Percentiles rank a stretch among this genome's conserved stretches.
phyloP scores from a whole-genome alignment of 1,139 yeast genomes.

The Blastobotrys persicus region DNA sequence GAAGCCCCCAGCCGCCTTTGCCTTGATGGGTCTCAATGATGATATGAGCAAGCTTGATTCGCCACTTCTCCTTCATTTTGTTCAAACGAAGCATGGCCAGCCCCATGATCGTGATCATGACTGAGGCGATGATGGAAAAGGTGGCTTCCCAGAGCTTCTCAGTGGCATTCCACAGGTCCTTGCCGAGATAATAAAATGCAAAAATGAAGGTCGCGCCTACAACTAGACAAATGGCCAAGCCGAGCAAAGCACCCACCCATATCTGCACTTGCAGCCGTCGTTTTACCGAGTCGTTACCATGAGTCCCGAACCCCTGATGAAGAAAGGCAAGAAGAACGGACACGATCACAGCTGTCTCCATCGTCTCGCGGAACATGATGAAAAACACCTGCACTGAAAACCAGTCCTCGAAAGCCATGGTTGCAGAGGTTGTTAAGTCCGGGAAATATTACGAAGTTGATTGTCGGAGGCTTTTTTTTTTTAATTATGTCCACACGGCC shows the following conservation, averaged over 20 bases:
- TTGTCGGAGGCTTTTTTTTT: neutral
- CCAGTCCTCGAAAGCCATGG: slow-evolving; percentile 46
- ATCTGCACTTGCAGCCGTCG: slow-evolving; percentile 63
- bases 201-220: slow-evolving; percentile 75
- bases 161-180: slow-evolving; percentile 78
- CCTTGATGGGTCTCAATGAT: slow-evolving; percentile 43
- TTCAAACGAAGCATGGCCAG: slow-evolving; percentile 86
- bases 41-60: slow-evolving; percentile 81
- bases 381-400: slow-evolving; percentile 80
- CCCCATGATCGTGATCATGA: slow-evolving; percentile 86
- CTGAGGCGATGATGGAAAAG: slow-evolving; percentile 76
- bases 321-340: slow-evolving; percentile 82
- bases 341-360: slow-evolving; percentile 83
- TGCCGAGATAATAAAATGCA: slow-evolving; percentile 72
- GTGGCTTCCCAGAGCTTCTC: slow-evolving; percentile 96
- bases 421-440: slow-evolving; percentile 24
- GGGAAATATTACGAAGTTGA: no score
- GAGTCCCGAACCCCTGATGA: slow-evolving; percentile 50
- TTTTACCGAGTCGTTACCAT: slow-evolving; percentile 48
- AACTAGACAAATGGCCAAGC: slow-evolving; percentile 68
- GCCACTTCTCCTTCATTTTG: slow-evolving; percentile 89
- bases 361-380: slow-evolving; percentile 79
- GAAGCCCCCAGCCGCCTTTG: slow-evolving; percentile 39
- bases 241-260: slow-evolving; percentile 77
- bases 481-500: neutral